These are phyloP conservation scores for Bathelium albidoporum DNA, from an alignment of 495 filamentous ascomycete genomes.

Conservation along the genomic window DNA sequence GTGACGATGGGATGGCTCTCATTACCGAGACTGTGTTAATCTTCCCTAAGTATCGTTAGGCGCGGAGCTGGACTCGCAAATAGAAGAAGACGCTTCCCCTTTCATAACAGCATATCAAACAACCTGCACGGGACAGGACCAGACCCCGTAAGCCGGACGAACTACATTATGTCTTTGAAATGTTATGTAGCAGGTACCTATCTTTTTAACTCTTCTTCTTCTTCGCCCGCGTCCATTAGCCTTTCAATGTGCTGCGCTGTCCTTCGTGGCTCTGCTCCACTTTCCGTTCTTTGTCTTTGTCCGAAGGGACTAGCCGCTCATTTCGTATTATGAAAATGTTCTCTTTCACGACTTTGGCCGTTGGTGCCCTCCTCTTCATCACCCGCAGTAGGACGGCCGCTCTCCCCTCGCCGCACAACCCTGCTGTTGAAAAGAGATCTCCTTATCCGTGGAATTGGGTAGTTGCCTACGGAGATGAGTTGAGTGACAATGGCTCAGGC, in stretches of 20 bases:
- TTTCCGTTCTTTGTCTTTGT: not conserved
- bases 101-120: not conserved
- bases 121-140: not conserved
- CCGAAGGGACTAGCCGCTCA: not conserved
- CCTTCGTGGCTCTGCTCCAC: not conserved
- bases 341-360: not conserved
- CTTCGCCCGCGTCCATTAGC: not conserved
- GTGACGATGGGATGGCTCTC: not conserved
- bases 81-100: not conserved
- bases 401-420: not conserved
- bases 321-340: not conserved
- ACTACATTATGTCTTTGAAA: not conserved
- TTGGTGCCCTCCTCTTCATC: not conserved
- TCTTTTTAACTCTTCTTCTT: not conserved
- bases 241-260: not conserved
- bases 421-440: not conserved
- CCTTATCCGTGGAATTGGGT: conserved; percentile 18
- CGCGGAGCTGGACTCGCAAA: not conserved
- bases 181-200: not conserved
- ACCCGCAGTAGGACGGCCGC: not conserved
- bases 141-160: not conserved
- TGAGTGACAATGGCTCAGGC: conserved; percentile 25
- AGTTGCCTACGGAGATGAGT: conserved; percentile 26
- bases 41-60: not conserved
- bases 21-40: not conserved